Evolutionary conservation across 179 eudicot species (phyloP).

Genomic region (Sideroxylon spinosum): DNA sequence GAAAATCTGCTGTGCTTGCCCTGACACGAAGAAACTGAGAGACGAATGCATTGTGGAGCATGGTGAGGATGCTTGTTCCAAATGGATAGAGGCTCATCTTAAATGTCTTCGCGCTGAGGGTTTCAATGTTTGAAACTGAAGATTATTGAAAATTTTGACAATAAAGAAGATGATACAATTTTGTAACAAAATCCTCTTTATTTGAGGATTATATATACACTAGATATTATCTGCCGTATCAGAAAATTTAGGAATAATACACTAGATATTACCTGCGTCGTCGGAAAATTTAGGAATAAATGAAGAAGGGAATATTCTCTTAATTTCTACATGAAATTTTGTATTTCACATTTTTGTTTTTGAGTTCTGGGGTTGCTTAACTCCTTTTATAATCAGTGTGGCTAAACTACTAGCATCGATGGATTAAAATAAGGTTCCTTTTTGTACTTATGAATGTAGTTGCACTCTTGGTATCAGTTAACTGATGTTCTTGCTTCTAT

Average conservation of each 20-base stretch:
- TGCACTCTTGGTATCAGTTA: too few species aligned
- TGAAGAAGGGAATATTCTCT: neutral
- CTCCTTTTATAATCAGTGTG: neutral
- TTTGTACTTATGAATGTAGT: too few species aligned
- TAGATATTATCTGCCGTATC: neutral
- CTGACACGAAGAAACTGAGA: conserved; percentile 82
- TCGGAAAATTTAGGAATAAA: neutral
- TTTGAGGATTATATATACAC: neutral
- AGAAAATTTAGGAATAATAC: neutral
- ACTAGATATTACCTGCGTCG: too few species aligned
- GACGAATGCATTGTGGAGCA: conserved; percentile 87
- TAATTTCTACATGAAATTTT: neutral
- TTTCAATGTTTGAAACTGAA: conserved; percentile 52
- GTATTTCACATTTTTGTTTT: neutral
- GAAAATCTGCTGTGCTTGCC: conserved; percentile 95
- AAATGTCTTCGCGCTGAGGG: conserved; percentile 91
- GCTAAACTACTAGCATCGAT: too few species aligned
- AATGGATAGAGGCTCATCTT: conserved; percentile 88
- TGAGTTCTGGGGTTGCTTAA: neutral
- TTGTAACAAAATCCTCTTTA: conserved; percentile 14
- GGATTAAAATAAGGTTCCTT: too few species aligned
- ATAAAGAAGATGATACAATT: neutral
- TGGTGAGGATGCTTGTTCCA: conserved; percentile 77
- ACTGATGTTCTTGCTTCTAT: too few species aligned
- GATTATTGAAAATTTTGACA: conserved; percentile 1